These are phyloP conservation scores for Aureobasidium sp. DNA, from an alignment of 2,329 filamentous ascomycete genomes.

Conservation along the genomic window DNA sequence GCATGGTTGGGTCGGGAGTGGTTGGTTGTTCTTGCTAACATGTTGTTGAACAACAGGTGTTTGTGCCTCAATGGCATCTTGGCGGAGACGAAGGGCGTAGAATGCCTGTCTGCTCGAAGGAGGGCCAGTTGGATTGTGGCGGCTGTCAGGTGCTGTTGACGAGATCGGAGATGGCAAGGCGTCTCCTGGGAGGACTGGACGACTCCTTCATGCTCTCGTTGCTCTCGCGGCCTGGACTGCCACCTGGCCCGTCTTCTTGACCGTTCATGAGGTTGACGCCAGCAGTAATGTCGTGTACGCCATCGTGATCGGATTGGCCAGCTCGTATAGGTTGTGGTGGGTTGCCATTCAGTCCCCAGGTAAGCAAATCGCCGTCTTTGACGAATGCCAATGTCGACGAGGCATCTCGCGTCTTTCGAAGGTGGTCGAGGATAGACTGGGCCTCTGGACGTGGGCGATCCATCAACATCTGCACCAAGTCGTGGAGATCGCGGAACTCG, in stretches of 20 bases:
- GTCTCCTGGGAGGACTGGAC: neutral
- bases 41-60: neutral
- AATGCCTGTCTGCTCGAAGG: too few species aligned
- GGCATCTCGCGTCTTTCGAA: neutral
- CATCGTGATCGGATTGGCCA: neutral
- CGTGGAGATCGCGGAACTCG: constrained; percentile 2
- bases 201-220: neutral
- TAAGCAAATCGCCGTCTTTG: constrained; percentile 13
- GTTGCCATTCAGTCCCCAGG: neutral
- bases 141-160: constrained; percentile 3
- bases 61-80: neutral
- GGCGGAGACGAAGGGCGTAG: neutral
- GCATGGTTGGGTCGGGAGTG: neutral
- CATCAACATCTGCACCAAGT: constrained; percentile 15
- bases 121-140: too few species aligned
- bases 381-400: constrained; percentile 4
- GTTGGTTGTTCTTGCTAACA: neutral
- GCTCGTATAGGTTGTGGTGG: neutral
- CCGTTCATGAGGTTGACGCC: neutral
- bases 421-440: constrained; percentile 6
- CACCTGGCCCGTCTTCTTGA: neutral
- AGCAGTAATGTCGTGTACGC: neutral
- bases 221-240: neutral
- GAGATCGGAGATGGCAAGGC: constrained; percentile 5
- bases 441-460: constrained; percentile 6